Base-by-base conservation (phyloP, 192 early-diverging fungal genomes). In the Gaertneriomyces semiglobifer region DNA sequence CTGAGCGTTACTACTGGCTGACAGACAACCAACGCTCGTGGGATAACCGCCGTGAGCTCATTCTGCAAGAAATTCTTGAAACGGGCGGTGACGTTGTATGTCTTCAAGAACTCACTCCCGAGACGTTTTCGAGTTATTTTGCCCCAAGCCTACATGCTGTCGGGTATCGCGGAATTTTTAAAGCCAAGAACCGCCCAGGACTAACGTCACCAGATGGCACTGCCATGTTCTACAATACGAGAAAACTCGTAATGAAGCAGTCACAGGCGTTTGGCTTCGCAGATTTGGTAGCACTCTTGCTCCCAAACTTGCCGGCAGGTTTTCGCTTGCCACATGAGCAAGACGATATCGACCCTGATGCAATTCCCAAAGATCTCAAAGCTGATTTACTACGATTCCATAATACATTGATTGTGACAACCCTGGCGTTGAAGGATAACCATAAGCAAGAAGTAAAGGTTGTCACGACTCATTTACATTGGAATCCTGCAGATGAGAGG, bases 391-490 rank as follows among this genome's bases (percentile, higher is more conserved):
- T 60, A 6, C 71, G 75, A 11, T 77, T 74, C 65, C 72, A 74
- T 7, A 80, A 78, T 65, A 73, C 72, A 25, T 75, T 72, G 4
- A 63, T 80, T 19, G 52, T 70, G 10, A 68, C 63, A 40, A 57
- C 74, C 20, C 73, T 80, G 43, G 63, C 62, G 52, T 7, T 70
- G 11, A 45, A 66, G 19, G 58, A 62, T n/a, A 12, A 53, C 7
- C 43, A 60, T 6, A 51, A 70, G 9, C 25, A 33, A 33, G 25
- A 33, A 33, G 60, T 81, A 45, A 56, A 76, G 10, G 71, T 81
- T 44, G 80, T 77, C 6, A 81, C 82, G 53, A 81, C 80, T 0
- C 80, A 81, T 60, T 62, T 81, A 61, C 78, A 81, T 60, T 79
- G 78, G 80, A 75, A 81, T 52, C 80, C 80, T 0, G 54, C 39